Evolutionary conservation across 495 filamentous ascomycete species (phyloP).

Genomic region (Aspergillus campestris): DNA sequence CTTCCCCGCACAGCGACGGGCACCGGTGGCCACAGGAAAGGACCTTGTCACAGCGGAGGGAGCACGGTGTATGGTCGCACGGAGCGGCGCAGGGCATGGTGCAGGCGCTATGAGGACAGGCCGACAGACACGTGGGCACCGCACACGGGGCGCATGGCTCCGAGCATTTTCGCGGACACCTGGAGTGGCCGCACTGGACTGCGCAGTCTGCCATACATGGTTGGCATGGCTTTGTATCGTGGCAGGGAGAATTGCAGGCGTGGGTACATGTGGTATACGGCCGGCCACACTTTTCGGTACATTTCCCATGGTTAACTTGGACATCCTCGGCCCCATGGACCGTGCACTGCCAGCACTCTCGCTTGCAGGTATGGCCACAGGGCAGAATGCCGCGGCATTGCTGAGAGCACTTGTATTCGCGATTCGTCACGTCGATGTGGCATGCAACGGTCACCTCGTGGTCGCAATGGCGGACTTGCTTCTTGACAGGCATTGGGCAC

Average conservation of each 20-base stretch:
- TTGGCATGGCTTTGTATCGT: slow-evolving; percentile 42
- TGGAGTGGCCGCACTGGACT: slow-evolving; percentile 53
- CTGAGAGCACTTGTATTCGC: slow-evolving; percentile 34
- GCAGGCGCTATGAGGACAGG: slow-evolving; percentile 50
- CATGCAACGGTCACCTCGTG: slow-evolving; percentile 48
- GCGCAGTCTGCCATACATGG: slow-evolving; percentile 51
- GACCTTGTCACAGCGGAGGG: slow-evolving; percentile 45
- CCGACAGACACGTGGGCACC: slow-evolving; percentile 44
- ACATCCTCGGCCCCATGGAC: slow-evolving; percentile 15
- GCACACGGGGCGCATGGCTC: slow-evolving; percentile 62
- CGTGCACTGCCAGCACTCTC: slow-evolving; percentile 43
- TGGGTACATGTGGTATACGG: slow-evolving; percentile 51
- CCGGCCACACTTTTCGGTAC: slow-evolving; percentile 45
- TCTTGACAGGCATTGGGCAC: slow-evolving; percentile 33
- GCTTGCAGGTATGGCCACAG: slow-evolving; percentile 57
- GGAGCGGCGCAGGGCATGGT: slow-evolving; percentile 58
- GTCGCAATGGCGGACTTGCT: slow-evolving; percentile 41
- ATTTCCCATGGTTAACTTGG: slow-evolving; percentile 39
- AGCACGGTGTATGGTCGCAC: slow-evolving; percentile 58
- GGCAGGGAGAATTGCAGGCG: slow-evolving; percentile 45
- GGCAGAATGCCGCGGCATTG: slow-evolving; percentile 36
- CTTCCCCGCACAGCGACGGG: slow-evolving; percentile 60
- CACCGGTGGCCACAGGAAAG: slow-evolving; percentile 61
- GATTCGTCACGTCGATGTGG: slow-evolving; percentile 26
- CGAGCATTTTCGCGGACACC: slow-evolving; percentile 47